A percentile compares a stretch with the other conserved stretches of the same genome.
Evolutionary conservation across 2,329 filamentous ascomycete genomes (phyloP).

Genomic region (Epichloe typhina): DNA sequence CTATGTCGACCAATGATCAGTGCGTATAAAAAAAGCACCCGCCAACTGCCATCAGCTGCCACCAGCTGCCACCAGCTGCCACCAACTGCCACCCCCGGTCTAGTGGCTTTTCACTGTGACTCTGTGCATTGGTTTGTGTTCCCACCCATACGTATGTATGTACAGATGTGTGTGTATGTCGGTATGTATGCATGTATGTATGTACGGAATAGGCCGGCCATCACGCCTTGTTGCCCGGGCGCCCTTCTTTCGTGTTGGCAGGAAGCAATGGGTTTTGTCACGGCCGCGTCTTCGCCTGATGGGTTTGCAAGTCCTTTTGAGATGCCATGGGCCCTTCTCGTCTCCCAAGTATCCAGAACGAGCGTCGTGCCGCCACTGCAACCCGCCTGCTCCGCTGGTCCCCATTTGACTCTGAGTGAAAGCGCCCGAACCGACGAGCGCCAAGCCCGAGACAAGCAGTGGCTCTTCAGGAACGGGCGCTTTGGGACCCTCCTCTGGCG

Average conservation of each 20-base stretch:
- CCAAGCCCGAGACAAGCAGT: not conserved
- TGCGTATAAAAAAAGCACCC: not conserved
- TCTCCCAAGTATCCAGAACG: not conserved
- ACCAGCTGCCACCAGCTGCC: not conserved
- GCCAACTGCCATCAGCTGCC: not conserved
- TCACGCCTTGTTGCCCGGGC: too few species aligned
- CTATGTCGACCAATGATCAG: not conserved
- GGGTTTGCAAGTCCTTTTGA: not conserved
- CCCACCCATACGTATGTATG: too few species aligned
- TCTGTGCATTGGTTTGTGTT: too few species aligned
- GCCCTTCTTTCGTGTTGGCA: not conserved
- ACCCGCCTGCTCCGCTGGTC: not conserved
- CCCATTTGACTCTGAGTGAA: not conserved
- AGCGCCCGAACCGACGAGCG: not conserved
- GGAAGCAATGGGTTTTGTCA: not conserved
- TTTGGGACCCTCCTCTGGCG: not conserved
- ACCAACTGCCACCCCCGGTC: too few species aligned
- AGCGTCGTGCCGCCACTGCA: not conserved
- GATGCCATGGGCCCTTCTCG: not conserved
- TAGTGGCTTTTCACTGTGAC: too few species aligned
- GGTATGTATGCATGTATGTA: too few species aligned
- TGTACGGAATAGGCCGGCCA: too few species aligned
- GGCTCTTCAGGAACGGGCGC: slow-evolving; percentile 1
- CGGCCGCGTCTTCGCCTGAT: not conserved
- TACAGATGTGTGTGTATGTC: too few species aligned